Base-by-base conservation (phyloP, 108 stramenopile species). In the Cylindrotheca fusiformis region DNA sequence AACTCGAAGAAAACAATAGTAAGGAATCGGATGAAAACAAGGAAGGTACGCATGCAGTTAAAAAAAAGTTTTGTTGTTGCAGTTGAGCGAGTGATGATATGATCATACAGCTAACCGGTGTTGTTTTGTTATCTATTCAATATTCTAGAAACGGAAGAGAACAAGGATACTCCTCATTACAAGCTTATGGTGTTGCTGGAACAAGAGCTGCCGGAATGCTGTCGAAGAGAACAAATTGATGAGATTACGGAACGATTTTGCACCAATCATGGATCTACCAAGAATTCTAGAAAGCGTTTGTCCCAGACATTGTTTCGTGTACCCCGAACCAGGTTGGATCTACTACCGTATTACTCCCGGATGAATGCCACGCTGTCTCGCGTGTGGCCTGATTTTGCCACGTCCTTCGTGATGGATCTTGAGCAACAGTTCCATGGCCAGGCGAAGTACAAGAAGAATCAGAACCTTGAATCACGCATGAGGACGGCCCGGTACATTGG, bases 131-230 rank as follows among this genome's bases (percentile, higher is more conserved):
- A 18, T 58, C 32, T 58, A 44, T 59, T 22, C 29, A 41, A 22
- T 59, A 23, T 14, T 14, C 6, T 14, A 41, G 36, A 41, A 41
- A 75, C 60, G 21, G 83, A 72, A 54, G 90, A 77, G 29, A 84
- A 78, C 49, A 86, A 88, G 60, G 91, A 92, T 50, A 80, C 86
- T 20, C 90, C 93, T 5, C 88, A 90, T 64, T 91, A 88, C 73
- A 89, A 86, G 64, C 79, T 97, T 8, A 83, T 69, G 69, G 79
- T 88, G 10, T 77, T 98, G 31, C 64, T 98, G 47, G 91, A 94
- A 55, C 88, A 97, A 66, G 94, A 95, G 58, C 77, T 98, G 18
- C 95, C 95, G 3, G 90, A 94, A 56, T 95, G 95, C 56, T 68
- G 80, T 65, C 80, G 88, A 44, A 76, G 93, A 61, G 91, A 94